Evolutionary conservation across 73 alveolate species (phyloP), one percentile per base, ranked within the genome.

Genomic region (Symbiodinium natans): DNA sequence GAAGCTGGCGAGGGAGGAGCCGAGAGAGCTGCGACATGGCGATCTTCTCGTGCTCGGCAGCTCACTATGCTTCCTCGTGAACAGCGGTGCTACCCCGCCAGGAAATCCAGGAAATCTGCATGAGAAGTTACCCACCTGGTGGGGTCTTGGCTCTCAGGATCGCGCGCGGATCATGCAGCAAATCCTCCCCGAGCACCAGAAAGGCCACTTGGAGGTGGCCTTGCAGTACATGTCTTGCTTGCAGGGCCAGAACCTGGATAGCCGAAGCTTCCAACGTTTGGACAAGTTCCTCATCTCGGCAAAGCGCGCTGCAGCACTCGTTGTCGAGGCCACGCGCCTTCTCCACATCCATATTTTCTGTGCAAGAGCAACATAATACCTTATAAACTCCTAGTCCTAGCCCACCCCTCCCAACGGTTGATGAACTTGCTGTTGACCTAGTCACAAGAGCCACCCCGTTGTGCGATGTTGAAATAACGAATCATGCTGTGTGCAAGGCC

Each of bases 121-220:
- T n/a, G 63, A 40, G 90, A 59, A 68, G 95, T 39, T 68, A 59
- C 95, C 95, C 33, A 27, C 95, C 84, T 88, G 95, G 95, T 88
- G 95, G 95, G 41, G 74, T 33, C 34, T 88, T 85, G 86, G 86
- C 15, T 56, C 83, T 19, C 39, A 39, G 86, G 86, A 88, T n/a
- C 95, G 95, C 73, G 29, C 15, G 74, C 41, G 41, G 54, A 34
- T 88, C 46, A 39, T 88, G 73, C 86, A 10, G 23, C 71, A 88
- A 33, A 63, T 88, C 17, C 73, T 59, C 36, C 36, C 82, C 33
- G 82, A n/a, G 41, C 82, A 31, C 39, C 82, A 36, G 38, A 23
- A 19, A 31, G 82, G 13, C 15, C 82, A n/a, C 38, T 19, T 68
- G 1, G 23, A 88, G 54, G 95, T 63, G 86, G 95, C 94, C 59